These are phyloP conservation scores for Ceratobasidium sp. DNA, from an alignment of 1,284 basidiomycete genomes.

Conservation along the genomic window DNA sequence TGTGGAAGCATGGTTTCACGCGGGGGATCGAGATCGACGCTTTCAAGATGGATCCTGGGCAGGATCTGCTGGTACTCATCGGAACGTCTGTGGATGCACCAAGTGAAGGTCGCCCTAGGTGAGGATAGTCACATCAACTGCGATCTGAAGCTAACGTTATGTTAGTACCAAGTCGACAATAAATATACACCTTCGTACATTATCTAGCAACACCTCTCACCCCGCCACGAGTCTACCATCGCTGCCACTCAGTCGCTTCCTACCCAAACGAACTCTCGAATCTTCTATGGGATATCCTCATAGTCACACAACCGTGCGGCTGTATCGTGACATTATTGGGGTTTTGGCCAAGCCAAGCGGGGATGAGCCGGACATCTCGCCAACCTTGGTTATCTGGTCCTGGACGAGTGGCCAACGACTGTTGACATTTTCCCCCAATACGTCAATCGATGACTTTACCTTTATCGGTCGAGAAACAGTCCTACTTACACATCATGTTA, in stretches of 20 bases:
- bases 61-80: conserved; percentile 20
- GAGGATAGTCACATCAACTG: not conserved
- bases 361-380: not conserved
- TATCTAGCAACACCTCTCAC: conserved; percentile 10
- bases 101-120: not conserved
- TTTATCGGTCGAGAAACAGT: conserved; percentile 1
- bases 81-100: not conserved
- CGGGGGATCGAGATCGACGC: not conserved
- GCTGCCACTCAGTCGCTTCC: not conserved
- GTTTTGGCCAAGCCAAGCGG: not conserved
- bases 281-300: not conserved
- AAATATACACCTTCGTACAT: conserved; percentile 4
- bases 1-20: conserved; percentile 10
- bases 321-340: conserved; percentile 21
- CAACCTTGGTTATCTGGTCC: conserved; percentile 6
- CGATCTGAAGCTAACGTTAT: not conserved
- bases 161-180: not conserved
- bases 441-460: conserved; percentile 10
- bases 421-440: not conserved
- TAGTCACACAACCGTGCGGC: not conserved
- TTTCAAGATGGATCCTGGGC: conserved; percentile 15
- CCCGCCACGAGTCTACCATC: not conserved
- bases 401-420: conserved; percentile 29
- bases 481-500: not conserved
- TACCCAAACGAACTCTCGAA: not conserved